Conservation (phyloP, 2,329 filamentous ascomycete genomes). For the Nemania sp. region DNA sequence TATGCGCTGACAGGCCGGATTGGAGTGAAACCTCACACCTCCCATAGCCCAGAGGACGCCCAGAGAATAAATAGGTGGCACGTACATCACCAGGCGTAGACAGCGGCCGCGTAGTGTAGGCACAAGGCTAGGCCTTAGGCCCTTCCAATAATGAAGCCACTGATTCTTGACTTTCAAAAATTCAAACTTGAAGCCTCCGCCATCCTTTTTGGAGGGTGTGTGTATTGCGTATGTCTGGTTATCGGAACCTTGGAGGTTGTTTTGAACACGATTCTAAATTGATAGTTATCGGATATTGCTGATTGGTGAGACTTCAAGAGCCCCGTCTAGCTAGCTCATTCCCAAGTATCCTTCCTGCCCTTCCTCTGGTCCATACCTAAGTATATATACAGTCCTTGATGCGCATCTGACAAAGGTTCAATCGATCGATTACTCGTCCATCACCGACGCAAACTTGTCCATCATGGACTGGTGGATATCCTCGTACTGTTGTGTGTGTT, state of each 20-base stretch:
- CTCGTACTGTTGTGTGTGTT: slow-evolving; percentile 83
- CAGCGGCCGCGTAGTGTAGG: no score
- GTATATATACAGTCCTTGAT: slow-evolving; percentile 22
- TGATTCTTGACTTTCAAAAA: no score
- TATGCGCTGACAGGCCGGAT: no score
- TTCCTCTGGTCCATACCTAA: not conserved
- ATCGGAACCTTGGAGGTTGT: no score
- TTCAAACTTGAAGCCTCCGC: no score
- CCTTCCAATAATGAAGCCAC: no score
- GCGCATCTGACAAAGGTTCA: slow-evolving; percentile 3
- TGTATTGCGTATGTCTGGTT: no score
- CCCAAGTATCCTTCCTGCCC: not conserved
- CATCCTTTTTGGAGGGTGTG: no score
- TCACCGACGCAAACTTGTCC: slow-evolving; percentile 95
- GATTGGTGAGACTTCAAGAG: slow-evolving; percentile 7
- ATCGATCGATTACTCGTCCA: slow-evolving; percentile 90
- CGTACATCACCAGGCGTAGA: no score
- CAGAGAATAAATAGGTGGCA: no score
- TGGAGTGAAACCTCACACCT: not conserved
- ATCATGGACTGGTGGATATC: slow-evolving; percentile 87
- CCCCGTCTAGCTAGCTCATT: slow-evolving; percentile 10
- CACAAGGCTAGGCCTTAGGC: no score
- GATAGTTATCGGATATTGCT: slow-evolving; percentile 8
- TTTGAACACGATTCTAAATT: slow-evolving; percentile 24
- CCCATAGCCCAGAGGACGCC: no score